Evolutionary conservation across 1,139 yeast genomes (phyloP).

Genomic region (Geotrichum australiense): DNA sequence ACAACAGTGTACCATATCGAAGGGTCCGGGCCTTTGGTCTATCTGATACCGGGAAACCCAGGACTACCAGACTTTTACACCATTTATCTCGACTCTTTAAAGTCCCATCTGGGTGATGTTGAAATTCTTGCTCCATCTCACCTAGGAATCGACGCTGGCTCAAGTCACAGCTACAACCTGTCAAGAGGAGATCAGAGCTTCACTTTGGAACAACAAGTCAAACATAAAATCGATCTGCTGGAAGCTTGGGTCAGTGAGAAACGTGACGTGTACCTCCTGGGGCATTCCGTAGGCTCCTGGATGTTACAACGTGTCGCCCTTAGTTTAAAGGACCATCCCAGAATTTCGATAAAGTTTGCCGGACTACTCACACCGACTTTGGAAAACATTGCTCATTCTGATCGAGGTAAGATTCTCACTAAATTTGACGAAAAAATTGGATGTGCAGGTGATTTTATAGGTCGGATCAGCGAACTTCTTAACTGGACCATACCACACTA

Average conservation of each 20-base stretch:
- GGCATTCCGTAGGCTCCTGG: constrained; percentile 61
- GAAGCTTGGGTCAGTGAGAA: constrained; percentile 27
- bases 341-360: constrained; percentile 35
- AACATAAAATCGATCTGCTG: constrained; percentile 43
- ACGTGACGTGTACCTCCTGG: constrained; percentile 42
- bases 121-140: constrained; percentile 53
- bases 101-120: constrained; percentile 36
- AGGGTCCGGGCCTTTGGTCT: constrained; percentile 36
- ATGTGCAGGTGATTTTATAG: constrained; percentile 14
- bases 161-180: constrained; percentile 24
- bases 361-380: constrained; percentile 63
- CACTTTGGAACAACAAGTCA: constrained; percentile 45
- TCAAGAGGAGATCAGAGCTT: constrained; percentile 27
- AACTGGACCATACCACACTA: constrained; percentile 22
- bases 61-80: constrained; percentile 55
- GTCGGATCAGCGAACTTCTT: constrained; percentile 19
- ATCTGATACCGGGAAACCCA: constrained; percentile 66
- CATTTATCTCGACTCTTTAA: constrained; percentile 43
- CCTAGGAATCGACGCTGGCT: constrained; percentile 39
- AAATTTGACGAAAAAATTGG: constrained; percentile 22
- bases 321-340: constrained; percentile 19
- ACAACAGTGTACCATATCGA: constrained; percentile 22
- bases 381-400: constrained; percentile 47
- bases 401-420: constrained; percentile 42
- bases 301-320: constrained; percentile 46